Evolutionary conservation across 2,329 filamentous ascomycete species (phyloP), one percentile per base, ranked within the genome.

Genomic region (Myotisia sp.): DNA sequence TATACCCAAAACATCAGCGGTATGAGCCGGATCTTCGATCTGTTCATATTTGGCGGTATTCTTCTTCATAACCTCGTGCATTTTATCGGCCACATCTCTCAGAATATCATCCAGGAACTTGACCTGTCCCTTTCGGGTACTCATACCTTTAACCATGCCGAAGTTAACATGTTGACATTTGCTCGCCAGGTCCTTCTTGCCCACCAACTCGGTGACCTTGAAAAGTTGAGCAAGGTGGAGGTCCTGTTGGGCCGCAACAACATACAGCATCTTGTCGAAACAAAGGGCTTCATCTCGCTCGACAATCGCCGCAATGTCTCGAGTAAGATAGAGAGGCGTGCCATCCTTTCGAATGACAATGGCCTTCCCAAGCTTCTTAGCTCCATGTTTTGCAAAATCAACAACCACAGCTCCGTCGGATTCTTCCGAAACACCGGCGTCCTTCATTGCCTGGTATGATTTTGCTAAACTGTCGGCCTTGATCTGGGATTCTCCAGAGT

Each of bases 31-130:
- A 55, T 95, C 68, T 50, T 78, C 80, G 13, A 98, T 78, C 59
- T 94, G 85, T 37, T 74, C 63, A 59, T 95, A 98, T 67, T 98
- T 98, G 52, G 71, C 68, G 48, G 80, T 70, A 57, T 95, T 95
- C 64, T 79, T 79, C 59, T 66, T 74, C 90, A 98, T 98, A 33
- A 92, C 83, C 41, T 93, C 83, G 66, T 95, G 87, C 90, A 98
- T 98, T 61, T 86, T 83, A 36, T 94, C 87, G 49, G 74, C 77
- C 5, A 92, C 84, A 47, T 86, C 80, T 26, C 71, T 67, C 37
- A 86, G 65, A 46, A 85, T 83, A 46, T 81, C 76, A 47, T 77
- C 67, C 42, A 74, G 54, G 62, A 82, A 83, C 57, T 80, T 80
- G 47, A 84, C 80, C 0, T 77, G 84, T 40, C 72, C 72, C 53